These are phyloP conservation scores for Orbilia blumenaviensis DNA, from an alignment of 2,329 filamentous ascomycete genomes.

Conservation along the genomic window DNA sequence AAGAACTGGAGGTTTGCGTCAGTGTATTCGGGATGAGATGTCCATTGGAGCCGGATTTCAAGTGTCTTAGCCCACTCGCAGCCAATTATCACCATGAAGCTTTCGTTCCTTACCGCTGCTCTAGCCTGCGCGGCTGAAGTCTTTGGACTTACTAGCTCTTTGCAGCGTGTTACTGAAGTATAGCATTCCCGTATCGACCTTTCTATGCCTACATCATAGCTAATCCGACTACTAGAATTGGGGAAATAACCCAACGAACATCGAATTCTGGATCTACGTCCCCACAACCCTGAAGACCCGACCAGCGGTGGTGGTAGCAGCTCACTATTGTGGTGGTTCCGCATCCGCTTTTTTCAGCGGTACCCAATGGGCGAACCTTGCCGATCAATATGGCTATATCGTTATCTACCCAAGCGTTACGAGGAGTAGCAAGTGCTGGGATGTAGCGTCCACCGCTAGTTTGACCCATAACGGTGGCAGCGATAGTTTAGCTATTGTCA, in stretches of 20 bases:
- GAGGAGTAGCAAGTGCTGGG: constrained; percentile 67
- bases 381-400: constrained; percentile 69
- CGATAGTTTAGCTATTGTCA: constrained; percentile 68
- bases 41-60: too few species aligned
- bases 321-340: constrained; percentile 69
- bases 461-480: constrained; percentile 69
- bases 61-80: too few species aligned
- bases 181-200: not conserved
- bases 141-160: constrained; percentile 27
- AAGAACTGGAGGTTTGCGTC: too few species aligned
- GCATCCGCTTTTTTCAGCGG: constrained; percentile 65
- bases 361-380: constrained; percentile 67
- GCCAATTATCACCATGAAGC: constrained; percentile 23
- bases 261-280: constrained; percentile 60
- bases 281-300: constrained; percentile 63
- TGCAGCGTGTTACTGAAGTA: constrained; percentile 19
- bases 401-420: constrained; percentile 64
- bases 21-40: too few species aligned
- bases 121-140: constrained; percentile 29
- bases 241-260: constrained; percentile 36
- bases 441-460: constrained; percentile 67
- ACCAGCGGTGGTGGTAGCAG: constrained; percentile 67
- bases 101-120: constrained; percentile 24
- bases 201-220: too few species aligned
- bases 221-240: too few species aligned